Base-by-base conservation (phyloP, 768 basidiomycete species). In the Steccherinum ochraceum region DNA sequence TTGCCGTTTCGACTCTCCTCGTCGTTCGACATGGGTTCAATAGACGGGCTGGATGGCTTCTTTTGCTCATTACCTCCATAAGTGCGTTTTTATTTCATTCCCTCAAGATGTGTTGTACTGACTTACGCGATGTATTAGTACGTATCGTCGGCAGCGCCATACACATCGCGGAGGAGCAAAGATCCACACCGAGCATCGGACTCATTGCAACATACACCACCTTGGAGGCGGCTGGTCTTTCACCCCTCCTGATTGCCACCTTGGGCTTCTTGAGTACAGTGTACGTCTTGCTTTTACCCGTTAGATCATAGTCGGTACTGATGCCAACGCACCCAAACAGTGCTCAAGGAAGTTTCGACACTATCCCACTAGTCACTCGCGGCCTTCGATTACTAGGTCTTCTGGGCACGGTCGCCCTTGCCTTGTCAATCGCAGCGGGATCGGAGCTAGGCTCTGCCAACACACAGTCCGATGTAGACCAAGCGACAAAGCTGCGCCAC, bases 31-130 rank as follows among this genome's bases (percentile, higher is more conserved):
- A 86, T 70, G 79, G 75, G 35, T 72, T 84, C 56, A 64, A 77
- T 50, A 71, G 74, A 40, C 76, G 82, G 63, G 79, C 74, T 24
- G 85, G 82, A 52, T 88, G 83, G 83, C 62, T 86, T 18, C 77
- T 79, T 53, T 70, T 86, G 18, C 69, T 78, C 42, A 65, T 84
- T 12, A 83, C 87, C 54, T 74, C 82, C 11, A 54, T 76, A 42
- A 65, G 84, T 83, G 54, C 61, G 80, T 23, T 44, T 11, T 26
- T 35, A 7, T 35, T 16, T 35, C n/a, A n/a, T n/a, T n/a, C n/a
- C n/a, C n/a, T n/a, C n/a, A n/a, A n/a, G n/a, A n/a, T n/a, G n/a
- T n/a, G n/a, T n/a, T n/a, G n/a, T n/a, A n/a, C n/a, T n/a, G n/a
- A n/a, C n/a, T n/a, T n/a, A n/a, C n/a, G n/a, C n/a, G n/a, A n/a